A percentile compares a stretch with the other conserved stretches of the same genome.
These are phyloP conservation scores for Exidia glandulosa DNA, from an alignment of 768 basidiomycete species.

Conservation along the genomic window DNA sequence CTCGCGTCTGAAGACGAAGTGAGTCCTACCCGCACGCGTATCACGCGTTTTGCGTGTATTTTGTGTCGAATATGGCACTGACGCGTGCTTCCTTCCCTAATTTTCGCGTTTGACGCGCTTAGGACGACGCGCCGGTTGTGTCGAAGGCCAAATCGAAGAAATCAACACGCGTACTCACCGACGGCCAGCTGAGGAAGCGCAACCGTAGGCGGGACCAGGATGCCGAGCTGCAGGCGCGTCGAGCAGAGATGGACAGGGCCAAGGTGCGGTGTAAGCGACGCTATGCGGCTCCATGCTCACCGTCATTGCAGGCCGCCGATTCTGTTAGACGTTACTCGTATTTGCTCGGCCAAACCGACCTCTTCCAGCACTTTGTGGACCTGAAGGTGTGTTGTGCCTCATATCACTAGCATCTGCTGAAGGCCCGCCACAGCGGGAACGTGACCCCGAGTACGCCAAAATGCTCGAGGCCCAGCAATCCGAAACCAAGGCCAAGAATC, in stretches of 20 bases:
- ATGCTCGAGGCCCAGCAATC: conserved; percentile 71
- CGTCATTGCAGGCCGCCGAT: conserved; percentile 58
- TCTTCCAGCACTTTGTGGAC: conserved; percentile 97
- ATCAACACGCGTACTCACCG: conserved; percentile 27
- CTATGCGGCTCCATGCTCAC: neutral
- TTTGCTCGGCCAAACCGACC: conserved; percentile 93
- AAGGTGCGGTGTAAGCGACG: conserved; percentile 39
- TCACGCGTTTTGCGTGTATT: conserved; percentile 8
- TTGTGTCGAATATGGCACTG: conserved; percentile 1
- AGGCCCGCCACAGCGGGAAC: conserved; percentile 49
- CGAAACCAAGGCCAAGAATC: conserved; percentile 72
- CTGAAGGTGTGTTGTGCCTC: conserved; percentile 65
- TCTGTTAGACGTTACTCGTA: conserved; percentile 96
- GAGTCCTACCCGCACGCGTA: conserved; percentile 5
- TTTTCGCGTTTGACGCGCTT: conserved; percentile 18
- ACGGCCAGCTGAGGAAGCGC: conserved; percentile 34
- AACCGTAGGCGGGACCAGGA: conserved; percentile 62
- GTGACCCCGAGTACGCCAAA: conserved; percentile 88
- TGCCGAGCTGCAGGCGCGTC: conserved; percentile 53
- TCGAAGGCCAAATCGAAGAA: conserved; percentile 18
- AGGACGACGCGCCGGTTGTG: conserved; percentile 23
- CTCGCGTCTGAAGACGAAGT: conserved; percentile 43
- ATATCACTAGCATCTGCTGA: neutral
- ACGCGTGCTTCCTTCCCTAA: conserved; percentile 19
- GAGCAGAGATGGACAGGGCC: conserved; percentile 80